phyloP scores from a whole-genome alignment of 2,329 filamentous ascomycete genomes.

The Coniella lustricola region DNA sequence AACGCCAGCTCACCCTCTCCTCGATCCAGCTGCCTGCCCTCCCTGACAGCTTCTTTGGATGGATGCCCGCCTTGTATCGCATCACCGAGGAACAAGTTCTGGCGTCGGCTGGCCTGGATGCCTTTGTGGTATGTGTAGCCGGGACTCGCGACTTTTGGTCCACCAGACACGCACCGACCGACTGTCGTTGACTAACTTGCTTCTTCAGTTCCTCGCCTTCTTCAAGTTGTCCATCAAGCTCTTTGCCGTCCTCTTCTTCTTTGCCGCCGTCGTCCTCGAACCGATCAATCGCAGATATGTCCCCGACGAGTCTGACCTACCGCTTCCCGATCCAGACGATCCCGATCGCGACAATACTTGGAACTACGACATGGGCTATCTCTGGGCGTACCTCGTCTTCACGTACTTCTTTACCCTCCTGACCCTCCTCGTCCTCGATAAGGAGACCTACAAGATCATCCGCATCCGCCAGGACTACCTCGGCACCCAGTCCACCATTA shows the following conservation, averaged over 20 bases:
- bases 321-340: conserved; percentile 6
- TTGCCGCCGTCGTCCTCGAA: conserved; percentile 71
- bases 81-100: conserved; percentile 87
- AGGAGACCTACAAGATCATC: conserved; percentile 79
- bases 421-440: conserved; percentile 74
- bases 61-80: conserved; percentile 79
- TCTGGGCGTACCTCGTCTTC: conserved; percentile 94
- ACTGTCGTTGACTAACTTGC: not conserved
- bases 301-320: conserved; percentile 12
- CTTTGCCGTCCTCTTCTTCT: conserved; percentile 70
- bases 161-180: not conserved
- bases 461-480: conserved; percentile 83
- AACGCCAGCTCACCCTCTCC: conserved; percentile 58
- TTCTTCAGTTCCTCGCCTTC: conserved; percentile 70
- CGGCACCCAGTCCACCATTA: conserved; percentile 89
- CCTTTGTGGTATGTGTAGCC: conserved; percentile 64
- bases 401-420: conserved; percentile 85
- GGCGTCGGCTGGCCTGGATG: conserved; percentile 84
- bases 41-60: conserved; percentile 80
- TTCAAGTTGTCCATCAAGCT: conserved; percentile 93
- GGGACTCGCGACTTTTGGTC: not conserved
- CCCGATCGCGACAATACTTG: conserved; percentile 19
- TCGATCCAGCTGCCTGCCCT: conserved; percentile 62
- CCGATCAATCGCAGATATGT: conserved; percentile 73
- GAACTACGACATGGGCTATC: conserved; percentile 43